phyloP scores from a whole-genome alignment of 306 rosid genomes.

The Trifolium pratense region DNA sequence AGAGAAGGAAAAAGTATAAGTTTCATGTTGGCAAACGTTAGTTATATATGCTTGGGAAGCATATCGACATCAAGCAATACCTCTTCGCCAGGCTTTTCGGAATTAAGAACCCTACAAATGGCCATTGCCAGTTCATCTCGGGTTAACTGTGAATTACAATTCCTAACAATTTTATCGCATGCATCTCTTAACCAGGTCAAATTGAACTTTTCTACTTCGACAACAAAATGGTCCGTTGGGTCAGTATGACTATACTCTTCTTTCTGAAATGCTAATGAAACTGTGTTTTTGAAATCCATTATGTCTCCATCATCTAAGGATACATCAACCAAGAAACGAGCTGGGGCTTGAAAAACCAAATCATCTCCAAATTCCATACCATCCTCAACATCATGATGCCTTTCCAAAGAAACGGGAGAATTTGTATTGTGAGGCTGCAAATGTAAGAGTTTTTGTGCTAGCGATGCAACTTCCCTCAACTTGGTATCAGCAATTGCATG shows the following conservation, averaged over 20 bases:
- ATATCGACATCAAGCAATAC: slow-evolving; percentile 50
- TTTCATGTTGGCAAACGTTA: slow-evolving; percentile 35
- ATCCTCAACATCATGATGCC: slow-evolving; percentile 43
- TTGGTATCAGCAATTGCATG: slow-evolving; percentile 64
- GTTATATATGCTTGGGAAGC: slow-evolving; percentile 9
- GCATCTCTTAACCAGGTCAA: slow-evolving; percentile 86
- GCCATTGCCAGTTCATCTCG: slow-evolving; percentile 89
- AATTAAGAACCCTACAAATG: slow-evolving; percentile 88
- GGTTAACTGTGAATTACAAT: slow-evolving; percentile 56
- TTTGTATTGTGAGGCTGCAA: slow-evolving; percentile 65
- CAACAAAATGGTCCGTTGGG: slow-evolving; percentile 40
- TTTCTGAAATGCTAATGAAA: slow-evolving; percentile 51
- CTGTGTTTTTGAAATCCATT: slow-evolving; percentile 55
- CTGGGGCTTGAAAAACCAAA: slow-evolving; percentile 74
- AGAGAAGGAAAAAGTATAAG: slow-evolving; percentile 27
- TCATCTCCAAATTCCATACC: slow-evolving; percentile 82
- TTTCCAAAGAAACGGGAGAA: slow-evolving; percentile 40
- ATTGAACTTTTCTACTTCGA: slow-evolving; percentile 58
- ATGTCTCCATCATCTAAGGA: slow-evolving; percentile 72
- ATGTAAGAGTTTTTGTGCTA: slow-evolving; percentile 60
- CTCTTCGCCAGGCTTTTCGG: slow-evolving; percentile 96
- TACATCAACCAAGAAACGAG: slow-evolving; percentile 81
- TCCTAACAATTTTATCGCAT: slow-evolving; percentile 70
- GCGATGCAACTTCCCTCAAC: slow-evolving; percentile 70
- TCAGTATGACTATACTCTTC: slow-evolving; percentile 43